phyloP scores from a whole-genome alignment of 768 basidiomycete genomes.

The Trametes cingulata region DNA sequence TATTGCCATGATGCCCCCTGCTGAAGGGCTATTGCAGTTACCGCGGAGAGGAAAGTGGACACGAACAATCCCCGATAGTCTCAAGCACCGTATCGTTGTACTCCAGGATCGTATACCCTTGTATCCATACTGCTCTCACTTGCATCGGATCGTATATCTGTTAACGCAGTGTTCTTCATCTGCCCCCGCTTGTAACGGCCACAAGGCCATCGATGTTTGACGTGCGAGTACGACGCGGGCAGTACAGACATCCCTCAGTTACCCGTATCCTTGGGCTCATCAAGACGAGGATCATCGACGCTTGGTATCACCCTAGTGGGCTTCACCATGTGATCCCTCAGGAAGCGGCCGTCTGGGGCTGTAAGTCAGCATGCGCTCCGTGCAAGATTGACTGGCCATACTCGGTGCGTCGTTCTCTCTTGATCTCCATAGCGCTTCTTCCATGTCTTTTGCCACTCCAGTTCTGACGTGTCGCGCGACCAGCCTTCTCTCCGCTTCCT shows the following conservation, averaged over 20 bases:
- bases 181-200: no score
- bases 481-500: slow-evolving; percentile 58
- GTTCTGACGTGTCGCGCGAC: slow-evolving; percentile 75
- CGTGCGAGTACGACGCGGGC: no score
- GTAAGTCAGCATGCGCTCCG: background rate
- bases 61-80: slow-evolving; percentile 7
- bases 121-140: slow-evolving; percentile 10
- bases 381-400: background rate
- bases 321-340: slow-evolving; percentile 40
- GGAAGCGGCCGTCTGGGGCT: slow-evolving; percentile 45
- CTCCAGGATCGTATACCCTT: slow-evolving; percentile 3
- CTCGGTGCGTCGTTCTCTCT: slow-evolving; percentile 51
- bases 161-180: background rate
- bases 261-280: background rate
- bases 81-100: background rate
- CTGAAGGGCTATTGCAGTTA: no score
- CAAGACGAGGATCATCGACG: slow-evolving; percentile 39
- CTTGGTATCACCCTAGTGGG: slow-evolving; percentile 45
- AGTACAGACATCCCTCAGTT: no score
- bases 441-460: slow-evolving; percentile 65
- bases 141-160: background rate
- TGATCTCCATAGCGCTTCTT: slow-evolving; percentile 71
- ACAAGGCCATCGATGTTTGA: no score
- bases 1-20: no score
- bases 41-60: slow-evolving; percentile 54